These are phyloP conservation scores for Thozetella sp. DNA, from an alignment of 495 filamentous ascomycete species.

Conservation along the genomic window DNA sequence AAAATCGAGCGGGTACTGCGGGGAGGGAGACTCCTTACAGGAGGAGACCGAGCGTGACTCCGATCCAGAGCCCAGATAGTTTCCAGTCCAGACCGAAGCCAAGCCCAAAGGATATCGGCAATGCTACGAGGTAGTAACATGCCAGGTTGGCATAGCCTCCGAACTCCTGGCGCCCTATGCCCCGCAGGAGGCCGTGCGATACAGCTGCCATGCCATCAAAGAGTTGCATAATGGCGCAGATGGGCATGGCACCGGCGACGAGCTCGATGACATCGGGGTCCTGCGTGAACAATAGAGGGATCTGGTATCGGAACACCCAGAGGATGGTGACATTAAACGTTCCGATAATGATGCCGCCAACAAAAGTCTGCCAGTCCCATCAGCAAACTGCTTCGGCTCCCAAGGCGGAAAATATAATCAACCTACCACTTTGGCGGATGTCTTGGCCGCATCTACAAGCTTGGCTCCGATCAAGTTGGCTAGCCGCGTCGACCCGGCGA, in stretches of 20 bases:
- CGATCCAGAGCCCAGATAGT: conserved; percentile 78
- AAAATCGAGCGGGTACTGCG: not conserved
- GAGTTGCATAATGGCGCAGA: conserved; percentile 85
- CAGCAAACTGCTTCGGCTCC: conserved; percentile 6
- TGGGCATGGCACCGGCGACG: conserved; percentile 71
- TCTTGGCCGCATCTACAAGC: conserved; percentile 69
- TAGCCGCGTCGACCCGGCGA: conserved; percentile 64
- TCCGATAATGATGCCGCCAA: conserved; percentile 67
- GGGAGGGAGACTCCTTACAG: conserved; percentile 48
- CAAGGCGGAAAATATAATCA: not conserved
- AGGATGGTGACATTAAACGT: conserved; percentile 75
- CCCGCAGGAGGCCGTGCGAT: conserved; percentile 82
- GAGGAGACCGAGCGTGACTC: conserved; percentile 70
- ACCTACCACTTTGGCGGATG: conserved; percentile 67
- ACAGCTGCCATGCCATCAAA: conserved; percentile 79
- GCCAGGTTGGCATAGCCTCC: conserved; percentile 86
- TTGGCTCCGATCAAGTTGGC: conserved; percentile 71
- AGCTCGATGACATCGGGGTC: conserved; percentile 78
- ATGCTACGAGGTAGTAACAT: conserved; percentile 81
- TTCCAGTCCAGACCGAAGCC: conserved; percentile 75
- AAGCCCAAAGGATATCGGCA: conserved; percentile 80
- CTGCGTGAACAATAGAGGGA: conserved; percentile 78
- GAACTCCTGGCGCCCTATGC: conserved; percentile 82
- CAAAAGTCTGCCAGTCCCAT: conserved; percentile 46
- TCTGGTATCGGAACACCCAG: conserved; percentile 59